phyloP scores from a whole-genome alignment of 2,329 filamentous ascomycete species.

The Pestalotiopsis sp. region DNA sequence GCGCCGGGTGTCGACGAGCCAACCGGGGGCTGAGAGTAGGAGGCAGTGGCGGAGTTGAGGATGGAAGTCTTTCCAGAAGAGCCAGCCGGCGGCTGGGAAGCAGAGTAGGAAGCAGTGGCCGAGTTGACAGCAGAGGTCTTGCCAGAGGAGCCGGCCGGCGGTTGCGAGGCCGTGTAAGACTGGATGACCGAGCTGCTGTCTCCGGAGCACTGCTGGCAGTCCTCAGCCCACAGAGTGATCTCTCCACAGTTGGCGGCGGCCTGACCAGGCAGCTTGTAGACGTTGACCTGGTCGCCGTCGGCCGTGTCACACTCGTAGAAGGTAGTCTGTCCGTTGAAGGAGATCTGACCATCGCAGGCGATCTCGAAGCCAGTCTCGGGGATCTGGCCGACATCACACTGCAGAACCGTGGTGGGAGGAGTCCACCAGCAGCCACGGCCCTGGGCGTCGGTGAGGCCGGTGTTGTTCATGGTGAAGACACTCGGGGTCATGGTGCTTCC shows the following conservation, averaged over 20 bases:
- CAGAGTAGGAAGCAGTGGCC: not conserved
- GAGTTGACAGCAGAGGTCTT: not conserved
- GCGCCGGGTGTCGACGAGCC: not conserved
- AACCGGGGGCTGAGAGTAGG: not conserved
- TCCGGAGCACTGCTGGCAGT: slow-evolving; percentile 27
- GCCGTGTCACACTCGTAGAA: slow-evolving; percentile 66
- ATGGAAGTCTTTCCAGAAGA: not conserved
- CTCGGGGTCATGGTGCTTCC: slow-evolving; percentile 49
- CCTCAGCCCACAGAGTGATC: slow-evolving; percentile 44
- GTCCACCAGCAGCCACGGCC: slow-evolving; percentile 66
- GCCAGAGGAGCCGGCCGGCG: not conserved
- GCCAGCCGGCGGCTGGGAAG: not conserved
- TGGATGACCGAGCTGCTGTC: slow-evolving; percentile 7
- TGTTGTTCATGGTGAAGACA: slow-evolving; percentile 56
- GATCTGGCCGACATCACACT: slow-evolving; percentile 58
- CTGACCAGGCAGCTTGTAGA: slow-evolving; percentile 43
- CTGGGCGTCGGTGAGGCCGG: slow-evolving; percentile 56
- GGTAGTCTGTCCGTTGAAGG: slow-evolving; percentile 48
- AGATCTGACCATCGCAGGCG: slow-evolving; percentile 51
- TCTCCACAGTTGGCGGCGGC: slow-evolving; percentile 43
- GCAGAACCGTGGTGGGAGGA: slow-evolving; percentile 58
- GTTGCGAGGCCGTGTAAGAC: not conserved
- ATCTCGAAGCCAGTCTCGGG: slow-evolving; percentile 59
- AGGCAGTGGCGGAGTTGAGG: not conserved
- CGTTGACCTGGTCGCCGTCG: slow-evolving; percentile 53